Conservation (phyloP, 805 yeast genomes). For the Wickerhamiella parazyma region DNA sequence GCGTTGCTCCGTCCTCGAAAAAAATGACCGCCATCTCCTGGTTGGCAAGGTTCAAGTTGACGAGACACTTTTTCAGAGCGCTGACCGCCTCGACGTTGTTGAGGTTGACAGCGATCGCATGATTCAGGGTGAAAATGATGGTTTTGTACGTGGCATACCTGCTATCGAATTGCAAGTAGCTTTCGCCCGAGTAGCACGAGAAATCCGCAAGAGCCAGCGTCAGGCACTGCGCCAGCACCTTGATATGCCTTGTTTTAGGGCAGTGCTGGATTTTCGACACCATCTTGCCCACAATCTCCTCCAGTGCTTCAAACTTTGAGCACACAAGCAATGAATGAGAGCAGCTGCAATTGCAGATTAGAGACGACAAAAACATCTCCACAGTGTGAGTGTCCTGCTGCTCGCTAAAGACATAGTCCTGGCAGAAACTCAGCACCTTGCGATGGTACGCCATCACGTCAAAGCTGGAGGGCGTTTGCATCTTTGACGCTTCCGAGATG, state of each 20-base stretch:
- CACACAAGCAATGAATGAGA: background rate
- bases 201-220: background rate
- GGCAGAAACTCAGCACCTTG: background rate
- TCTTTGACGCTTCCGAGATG: background rate
- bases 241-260: background rate
- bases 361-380: background rate
- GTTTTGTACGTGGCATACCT: background rate
- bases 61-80: background rate
- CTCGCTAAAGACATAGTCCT: background rate
- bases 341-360: background rate
- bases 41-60: background rate
- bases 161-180: background rate
- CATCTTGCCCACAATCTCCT: background rate
- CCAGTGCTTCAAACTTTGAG: slow-evolving; percentile 4
- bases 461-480: background rate
- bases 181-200: background rate
- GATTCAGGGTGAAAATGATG: background rate
- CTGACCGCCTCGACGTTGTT: background rate
- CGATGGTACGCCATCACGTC: background rate
- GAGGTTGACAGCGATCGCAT: background rate
- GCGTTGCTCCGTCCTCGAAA: slow-evolving; percentile 1
- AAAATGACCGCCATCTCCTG: slow-evolving; percentile 7
- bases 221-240: background rate
- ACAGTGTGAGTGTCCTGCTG: background rate
- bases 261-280: background rate